These are phyloP conservation scores for Cenchrus fungigraminus DNA, from an alignment of 176 grass and related monocot genomes.

Conservation along the genomic window DNA sequence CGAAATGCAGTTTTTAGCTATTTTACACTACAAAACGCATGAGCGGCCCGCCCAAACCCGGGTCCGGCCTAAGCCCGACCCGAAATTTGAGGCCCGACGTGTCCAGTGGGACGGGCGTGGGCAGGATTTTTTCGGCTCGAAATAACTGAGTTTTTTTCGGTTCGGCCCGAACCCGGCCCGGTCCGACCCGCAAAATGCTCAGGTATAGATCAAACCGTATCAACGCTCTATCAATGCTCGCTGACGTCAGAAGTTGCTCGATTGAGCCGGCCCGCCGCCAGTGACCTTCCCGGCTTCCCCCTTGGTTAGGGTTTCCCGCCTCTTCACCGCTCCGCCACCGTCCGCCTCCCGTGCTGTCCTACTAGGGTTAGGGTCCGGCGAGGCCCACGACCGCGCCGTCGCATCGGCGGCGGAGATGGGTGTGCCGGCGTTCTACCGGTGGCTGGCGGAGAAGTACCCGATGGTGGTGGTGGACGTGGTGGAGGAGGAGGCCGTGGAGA, in stretches of 20 bases:
- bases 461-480: constrained; percentile 96
- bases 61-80: no score
- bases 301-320: constrained; percentile 51
- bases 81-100: no score
- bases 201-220: no score
- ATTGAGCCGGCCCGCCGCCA: background rate
- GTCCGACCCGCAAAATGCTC: no score
- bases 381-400: background rate
- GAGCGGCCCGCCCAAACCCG: no score
- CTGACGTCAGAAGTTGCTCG: constrained; percentile 10
- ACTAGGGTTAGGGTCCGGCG: constrained; percentile 53
- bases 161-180: no score
- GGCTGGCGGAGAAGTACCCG: constrained; percentile 99
- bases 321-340: background rate
- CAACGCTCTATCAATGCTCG: background rate
- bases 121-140: no score
- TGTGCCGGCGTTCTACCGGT: constrained; percentile 93
- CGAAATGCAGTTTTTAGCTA: no score
- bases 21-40: no score
- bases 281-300: background rate
- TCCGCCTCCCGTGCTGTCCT: background rate
- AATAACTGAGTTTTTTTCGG: no score
- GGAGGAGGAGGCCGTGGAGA: constrained; percentile 90
- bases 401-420: constrained; percentile 57
- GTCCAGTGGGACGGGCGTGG: no score